phyloP scores from a whole-genome alignment of 2,329 filamentous ascomycete genomes.

The Talaromyces sp. region DNA sequence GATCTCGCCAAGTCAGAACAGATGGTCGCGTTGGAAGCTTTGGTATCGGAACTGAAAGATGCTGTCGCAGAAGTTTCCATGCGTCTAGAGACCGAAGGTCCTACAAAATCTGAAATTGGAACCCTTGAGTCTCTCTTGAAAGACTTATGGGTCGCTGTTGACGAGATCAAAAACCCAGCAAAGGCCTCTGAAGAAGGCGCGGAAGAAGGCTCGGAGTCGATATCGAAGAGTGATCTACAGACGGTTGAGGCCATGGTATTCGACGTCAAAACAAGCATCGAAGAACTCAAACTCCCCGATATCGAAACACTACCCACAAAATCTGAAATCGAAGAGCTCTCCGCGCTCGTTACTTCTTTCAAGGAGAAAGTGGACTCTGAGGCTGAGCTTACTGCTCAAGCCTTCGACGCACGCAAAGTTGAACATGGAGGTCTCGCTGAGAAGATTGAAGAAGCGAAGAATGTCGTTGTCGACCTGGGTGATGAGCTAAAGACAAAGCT shows the following conservation, averaged over 20 bases:
- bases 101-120: conserved; percentile 72
- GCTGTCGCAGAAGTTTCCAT: conserved; percentile 60
- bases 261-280: conserved; percentile 76
- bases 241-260: conserved; percentile 72
- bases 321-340: conserved; percentile 66
- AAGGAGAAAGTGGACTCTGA: conserved; percentile 59
- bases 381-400: conserved; percentile 67
- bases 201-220: conserved; percentile 51
- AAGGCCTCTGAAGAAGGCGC: conserved; percentile 30
- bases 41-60: conserved; percentile 71
- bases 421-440: conserved; percentile 76
- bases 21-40: conserved; percentile 56
- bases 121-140: conserved; percentile 72
- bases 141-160: conserved; percentile 68
- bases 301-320: conserved; percentile 67
- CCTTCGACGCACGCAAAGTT: conserved; percentile 75
- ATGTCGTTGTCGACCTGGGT: conserved; percentile 71
- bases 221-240: conserved; percentile 77
- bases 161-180: conserved; percentile 56
- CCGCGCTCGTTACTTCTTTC: conserved; percentile 65
- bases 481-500: conserved; percentile 70
- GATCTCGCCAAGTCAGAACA: conserved; percentile 60
- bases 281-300: conserved; percentile 66
- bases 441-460: conserved; percentile 72
- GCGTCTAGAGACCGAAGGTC: conserved; percentile 61